These are phyloP conservation scores for Ustilago shanxiensis DNA, from an alignment of 1,284 basidiomycete genomes.

Conservation along the genomic window DNA sequence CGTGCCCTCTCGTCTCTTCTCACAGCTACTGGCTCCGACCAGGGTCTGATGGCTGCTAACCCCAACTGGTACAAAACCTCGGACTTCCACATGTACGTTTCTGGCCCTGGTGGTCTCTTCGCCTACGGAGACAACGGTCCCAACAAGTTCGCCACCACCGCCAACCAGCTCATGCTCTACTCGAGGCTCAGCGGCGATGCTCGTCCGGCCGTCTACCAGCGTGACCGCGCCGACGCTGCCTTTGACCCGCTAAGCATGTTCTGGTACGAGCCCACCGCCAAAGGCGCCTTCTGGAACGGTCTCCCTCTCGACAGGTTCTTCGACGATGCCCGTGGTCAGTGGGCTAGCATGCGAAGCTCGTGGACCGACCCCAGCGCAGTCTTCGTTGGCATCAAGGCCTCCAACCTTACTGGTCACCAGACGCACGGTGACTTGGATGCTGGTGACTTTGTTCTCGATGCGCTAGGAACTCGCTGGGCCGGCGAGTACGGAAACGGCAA, in stretches of 20 bases:
- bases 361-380: slow-evolving; percentile 90
- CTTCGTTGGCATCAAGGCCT: slow-evolving; percentile 89
- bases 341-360: slow-evolving; percentile 88
- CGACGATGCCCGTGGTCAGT: slow-evolving; percentile 76
- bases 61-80: slow-evolving; percentile 79
- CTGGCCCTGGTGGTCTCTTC: slow-evolving; percentile 88
- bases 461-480: slow-evolving; percentile 92
- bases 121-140: slow-evolving; percentile 93
- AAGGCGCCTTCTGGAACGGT: slow-evolving; percentile 92
- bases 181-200: slow-evolving; percentile 72
- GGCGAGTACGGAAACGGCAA: slow-evolving; percentile 93
- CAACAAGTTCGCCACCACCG: slow-evolving; percentile 83
- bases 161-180: slow-evolving; percentile 66
- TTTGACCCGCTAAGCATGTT: slow-evolving; percentile 94
- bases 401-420: slow-evolving; percentile 79
- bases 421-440: slow-evolving; percentile 93
- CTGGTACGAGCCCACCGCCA: slow-evolving; percentile 88
- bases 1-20: slow-evolving; percentile 87
- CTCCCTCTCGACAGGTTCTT: slow-evolving; percentile 86
- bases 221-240: slow-evolving; percentile 85
- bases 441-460: slow-evolving; percentile 95
- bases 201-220: slow-evolving; percentile 86
- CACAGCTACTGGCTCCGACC: slow-evolving; percentile 86
- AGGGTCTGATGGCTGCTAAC: slow-evolving; percentile 76
- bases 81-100: slow-evolving; percentile 89